Evolutionary conservation across 1,139 yeast genomes (phyloP), one percentile per base, ranked within the genome.

Genomic region (Saccharomycopsis crataegensis): DNA sequence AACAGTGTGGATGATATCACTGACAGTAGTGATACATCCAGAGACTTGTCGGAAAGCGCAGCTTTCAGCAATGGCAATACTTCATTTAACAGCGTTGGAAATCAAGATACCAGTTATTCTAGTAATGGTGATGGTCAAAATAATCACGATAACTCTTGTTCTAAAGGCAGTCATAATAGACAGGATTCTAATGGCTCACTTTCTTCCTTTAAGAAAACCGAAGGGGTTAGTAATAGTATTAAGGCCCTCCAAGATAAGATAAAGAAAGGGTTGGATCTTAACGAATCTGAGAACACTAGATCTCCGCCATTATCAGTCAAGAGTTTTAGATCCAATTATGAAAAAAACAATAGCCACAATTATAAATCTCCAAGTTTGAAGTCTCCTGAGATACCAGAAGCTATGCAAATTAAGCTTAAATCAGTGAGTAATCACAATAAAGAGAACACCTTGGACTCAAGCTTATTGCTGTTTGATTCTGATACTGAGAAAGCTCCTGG

Each of bases 181-280:
- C 14, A 14, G 5, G 55, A 52, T 43, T 49, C 52, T 16, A 32
- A 31, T 22, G 49, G 53, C 34, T 41, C 48, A 6, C 16, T 14
- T 9, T 50, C 31, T 36, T 48, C 52, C 4, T 37, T 33, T 42
- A 51, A 56, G 48, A 56, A 56, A 43, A 50, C 54, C 38, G 52
- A 50, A 44, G 53, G 53, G 6, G 58, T 56, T 11, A 54, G 57
- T 28, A 56, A 54, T 41, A 56, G 57, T 45, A 56, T 56, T 11
- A 56, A 56, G 37, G 56, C 56, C 2, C 46, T 57, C 8, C 59
- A 57, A 49, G 59, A 57, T 37, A 57, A 57, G 50, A 57, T 57
- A 32, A 57, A 57, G 40, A 57, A 57, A 49, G 59, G 47, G 9
- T 43, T 57, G 8, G 59, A 55, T 48, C 31, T 57, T 31, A 48